phyloP scores from a whole-genome alignment of 1,139 yeast genomes.

The Williopsis jadinii region DNA sequence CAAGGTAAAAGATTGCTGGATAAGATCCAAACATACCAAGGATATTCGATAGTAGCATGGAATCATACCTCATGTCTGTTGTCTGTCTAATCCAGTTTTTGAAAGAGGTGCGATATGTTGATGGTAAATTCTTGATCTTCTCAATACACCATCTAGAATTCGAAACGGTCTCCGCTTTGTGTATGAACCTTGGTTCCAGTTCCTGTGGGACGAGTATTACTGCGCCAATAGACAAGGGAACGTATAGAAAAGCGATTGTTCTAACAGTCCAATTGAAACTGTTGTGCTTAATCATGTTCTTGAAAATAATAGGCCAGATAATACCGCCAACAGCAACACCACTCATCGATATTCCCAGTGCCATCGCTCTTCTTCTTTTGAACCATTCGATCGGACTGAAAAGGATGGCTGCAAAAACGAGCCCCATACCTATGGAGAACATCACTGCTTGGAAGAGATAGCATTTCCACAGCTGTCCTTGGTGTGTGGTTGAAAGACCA shows the following conservation, averaged over 20 bases:
- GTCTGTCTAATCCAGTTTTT: slow-evolving; percentile 10
- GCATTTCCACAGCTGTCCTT: slow-evolving; percentile 53
- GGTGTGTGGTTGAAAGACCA: slow-evolving; percentile 38
- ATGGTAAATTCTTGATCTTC: slow-evolving; percentile 8
- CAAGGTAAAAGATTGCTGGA: slow-evolving; percentile 20
- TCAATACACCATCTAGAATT: slow-evolving; percentile 10
- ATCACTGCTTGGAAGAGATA: slow-evolving; percentile 62
- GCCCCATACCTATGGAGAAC: slow-evolving; percentile 52
- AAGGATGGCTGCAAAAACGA: slow-evolving; percentile 52
- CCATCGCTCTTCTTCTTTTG: slow-evolving; percentile 45
- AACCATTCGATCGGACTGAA: slow-evolving; percentile 59
- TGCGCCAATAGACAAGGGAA: slow-evolving; percentile 13
- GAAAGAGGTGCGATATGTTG: slow-evolving; percentile 8
- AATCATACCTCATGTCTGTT: slow-evolving; percentile 6
- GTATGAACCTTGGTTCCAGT: slow-evolving; percentile 7
- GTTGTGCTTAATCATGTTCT: slow-evolving; percentile 9
- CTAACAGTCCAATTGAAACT: slow-evolving; percentile 18
- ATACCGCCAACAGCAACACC: slow-evolving; percentile 45
- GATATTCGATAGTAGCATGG: slow-evolving; percentile 9
- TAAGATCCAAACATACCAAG: slow-evolving; percentile 18
- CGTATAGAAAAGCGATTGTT: slow-evolving; percentile 15
- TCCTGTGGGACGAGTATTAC: slow-evolving; percentile 12
- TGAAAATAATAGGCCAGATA: slow-evolving; percentile 18
- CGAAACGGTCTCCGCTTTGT: slow-evolving; percentile 10
- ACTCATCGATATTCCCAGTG: slow-evolving; percentile 45